These are phyloP conservation scores for Cytauxzoon felis DNA, from an alignment of 169 alveolate species.

Conservation along the genomic window DNA sequence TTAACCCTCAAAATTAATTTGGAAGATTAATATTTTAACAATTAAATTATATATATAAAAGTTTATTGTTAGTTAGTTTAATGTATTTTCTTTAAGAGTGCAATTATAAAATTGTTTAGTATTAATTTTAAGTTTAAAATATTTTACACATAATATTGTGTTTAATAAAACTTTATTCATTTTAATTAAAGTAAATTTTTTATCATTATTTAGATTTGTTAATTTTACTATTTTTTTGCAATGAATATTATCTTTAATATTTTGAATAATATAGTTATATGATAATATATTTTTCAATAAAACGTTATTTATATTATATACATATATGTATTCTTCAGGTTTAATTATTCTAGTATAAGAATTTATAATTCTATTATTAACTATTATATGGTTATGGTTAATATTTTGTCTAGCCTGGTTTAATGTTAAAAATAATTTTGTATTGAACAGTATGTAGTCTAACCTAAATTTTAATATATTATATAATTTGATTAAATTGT, in stretches of 20 bases:
- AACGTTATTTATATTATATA: neutral
- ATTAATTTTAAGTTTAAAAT: slow-evolving; percentile 16
- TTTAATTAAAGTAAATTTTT: slow-evolving; percentile 7
- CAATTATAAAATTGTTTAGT: neutral
- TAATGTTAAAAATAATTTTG: slow-evolving; percentile 24
- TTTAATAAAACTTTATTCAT: slow-evolving; percentile 2
- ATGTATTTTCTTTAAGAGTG: neutral
- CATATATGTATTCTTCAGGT: slow-evolving; percentile 7
- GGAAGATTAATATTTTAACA: slow-evolving; percentile 32
- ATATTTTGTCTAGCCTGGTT: slow-evolving; percentile 15
- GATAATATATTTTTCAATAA: slow-evolving; percentile 1
- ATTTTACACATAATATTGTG: slow-evolving; percentile 13
- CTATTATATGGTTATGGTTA: slow-evolving; percentile 15
- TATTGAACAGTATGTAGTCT: slow-evolving; percentile 9
- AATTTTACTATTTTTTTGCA: slow-evolving; percentile 18
- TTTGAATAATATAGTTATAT: slow-evolving; percentile 13
- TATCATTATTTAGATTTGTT: neutral
- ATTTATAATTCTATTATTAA: slow-evolving; percentile 14
- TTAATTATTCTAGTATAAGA: slow-evolving; percentile 1
- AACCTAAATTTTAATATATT: slow-evolving; percentile 8
- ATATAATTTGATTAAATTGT: neutral
- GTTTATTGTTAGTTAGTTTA: neutral
- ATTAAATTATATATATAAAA: slow-evolving; percentile 16
- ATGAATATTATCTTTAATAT: neutral
- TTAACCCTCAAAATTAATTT: slow-evolving; percentile 26